Conservation (phyloP, 805 yeast genomes). For the Cyberlindnera euphorbiiphila region DNA sequence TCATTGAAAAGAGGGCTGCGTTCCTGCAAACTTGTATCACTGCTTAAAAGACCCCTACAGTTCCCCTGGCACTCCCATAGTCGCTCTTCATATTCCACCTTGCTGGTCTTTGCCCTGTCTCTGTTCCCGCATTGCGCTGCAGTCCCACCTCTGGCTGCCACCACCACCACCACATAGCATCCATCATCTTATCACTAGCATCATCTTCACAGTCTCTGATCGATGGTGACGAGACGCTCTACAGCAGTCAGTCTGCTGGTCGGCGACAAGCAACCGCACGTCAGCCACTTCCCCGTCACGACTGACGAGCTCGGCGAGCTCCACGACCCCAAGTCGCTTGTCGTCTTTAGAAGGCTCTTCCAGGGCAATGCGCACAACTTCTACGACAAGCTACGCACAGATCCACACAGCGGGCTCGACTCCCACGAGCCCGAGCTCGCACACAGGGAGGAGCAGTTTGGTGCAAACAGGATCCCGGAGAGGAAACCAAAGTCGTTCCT, state of each 20-base stretch:
- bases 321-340: constrained; percentile 63
- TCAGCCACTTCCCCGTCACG: constrained; percentile 7
- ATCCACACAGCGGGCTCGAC: constrained; percentile 39
- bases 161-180: neutral
- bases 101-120: too few relatives aligned
- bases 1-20: too few relatives aligned
- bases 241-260: too few relatives aligned
- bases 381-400: constrained; percentile 34
- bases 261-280: too few relatives aligned
- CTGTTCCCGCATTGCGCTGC: too few relatives aligned
- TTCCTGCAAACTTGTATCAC: too few relatives aligned
- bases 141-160: neutral
- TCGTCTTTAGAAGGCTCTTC: constrained; percentile 17
- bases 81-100: too few relatives aligned
- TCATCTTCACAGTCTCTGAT: too few relatives aligned
- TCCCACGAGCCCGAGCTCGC: constrained; percentile 30
- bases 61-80: too few relatives aligned
- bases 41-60: too few relatives aligned
- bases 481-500: constrained; percentile 66
- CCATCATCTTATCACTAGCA: neutral
- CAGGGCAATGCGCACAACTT: constrained; percentile 20
- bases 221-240: constrained; percentile 14
- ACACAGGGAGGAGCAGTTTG: constrained; percentile 49
- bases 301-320: constrained; percentile 40
- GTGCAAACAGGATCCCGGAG: constrained; percentile 69